These are phyloP conservation scores for Penicillium waksmanii DNA, from an alignment of 495 filamentous ascomycete species.

Conservation along the genomic window DNA sequence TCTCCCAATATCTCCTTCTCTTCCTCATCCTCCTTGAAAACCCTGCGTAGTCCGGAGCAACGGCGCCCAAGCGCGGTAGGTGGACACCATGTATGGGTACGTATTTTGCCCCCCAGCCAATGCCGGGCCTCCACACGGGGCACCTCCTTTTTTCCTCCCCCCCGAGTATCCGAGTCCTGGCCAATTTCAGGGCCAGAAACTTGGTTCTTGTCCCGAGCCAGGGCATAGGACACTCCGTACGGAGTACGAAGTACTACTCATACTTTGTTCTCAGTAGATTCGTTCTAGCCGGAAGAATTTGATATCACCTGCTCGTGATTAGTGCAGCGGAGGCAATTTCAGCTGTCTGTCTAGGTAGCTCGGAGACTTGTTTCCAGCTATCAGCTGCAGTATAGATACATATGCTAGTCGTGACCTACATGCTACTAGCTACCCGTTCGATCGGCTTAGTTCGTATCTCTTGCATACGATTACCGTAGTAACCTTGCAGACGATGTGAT, in stretches of 20 bases:
- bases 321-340: background rate
- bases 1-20: background rate
- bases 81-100: slow-evolving; percentile 27
- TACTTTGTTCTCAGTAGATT: background rate
- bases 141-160: slow-evolving; percentile 31
- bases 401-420: background rate
- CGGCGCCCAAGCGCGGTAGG: slow-evolving; percentile 31
- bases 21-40: background rate
- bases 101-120: slow-evolving; percentile 31
- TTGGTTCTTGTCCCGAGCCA: too few species aligned
- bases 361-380: background rate
- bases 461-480: background rate
- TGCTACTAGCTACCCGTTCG: background rate
- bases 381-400: background rate
- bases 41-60: slow-evolving; percentile 29
- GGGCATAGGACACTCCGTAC: background rate
- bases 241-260: background rate
- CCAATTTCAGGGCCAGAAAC: too few species aligned
- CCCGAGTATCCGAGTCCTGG: slow-evolving; percentile 28
- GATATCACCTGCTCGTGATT: background rate
- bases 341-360: too few species aligned
- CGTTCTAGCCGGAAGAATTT: too few species aligned
- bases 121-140: slow-evolving; percentile 30
- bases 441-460: background rate
- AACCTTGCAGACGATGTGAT: slow-evolving; percentile 10